Conservation (phyloP, 75 land plant genomes). For the Cunninghamia lanceolata region DNA sequence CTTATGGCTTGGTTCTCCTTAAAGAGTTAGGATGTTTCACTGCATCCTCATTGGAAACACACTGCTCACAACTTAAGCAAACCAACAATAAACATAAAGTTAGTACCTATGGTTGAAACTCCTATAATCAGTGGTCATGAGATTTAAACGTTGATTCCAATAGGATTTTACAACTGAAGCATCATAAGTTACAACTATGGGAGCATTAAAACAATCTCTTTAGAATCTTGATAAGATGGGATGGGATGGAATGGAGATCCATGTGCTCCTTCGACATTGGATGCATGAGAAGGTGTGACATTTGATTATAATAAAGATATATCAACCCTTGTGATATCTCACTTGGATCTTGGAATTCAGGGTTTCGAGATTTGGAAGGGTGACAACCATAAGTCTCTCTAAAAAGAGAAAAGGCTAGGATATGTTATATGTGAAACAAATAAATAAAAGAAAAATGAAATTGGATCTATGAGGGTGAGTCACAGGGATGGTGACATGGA, state of each 20-base stretch:
- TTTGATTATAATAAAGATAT: constrained; percentile 45
- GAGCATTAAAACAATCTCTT: constrained; percentile 76
- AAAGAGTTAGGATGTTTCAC: constrained; percentile 64
- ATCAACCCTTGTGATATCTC: constrained; percentile 62
- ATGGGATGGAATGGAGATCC: constrained; percentile 99
- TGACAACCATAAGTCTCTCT: too few relatives aligned
- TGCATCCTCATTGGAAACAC: constrained; percentile 55
- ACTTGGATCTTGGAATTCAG: too few relatives aligned
- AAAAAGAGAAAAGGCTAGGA: too few relatives aligned
- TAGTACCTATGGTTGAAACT: constrained; percentile 55
- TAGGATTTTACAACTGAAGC: constrained; percentile 66
- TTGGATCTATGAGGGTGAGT: too few relatives aligned
- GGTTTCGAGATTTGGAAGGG: too few relatives aligned
- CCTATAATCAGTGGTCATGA: constrained; percentile 77
- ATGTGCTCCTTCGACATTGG: constrained; percentile 94
- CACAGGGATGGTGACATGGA: too few relatives aligned
- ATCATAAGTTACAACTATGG: constrained; percentile 78
- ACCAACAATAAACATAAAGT: constrained; percentile 44
- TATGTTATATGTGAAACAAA: too few relatives aligned
- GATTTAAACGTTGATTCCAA: constrained; percentile 77
- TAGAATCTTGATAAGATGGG: constrained; percentile 73
- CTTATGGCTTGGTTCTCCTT: too few relatives aligned
- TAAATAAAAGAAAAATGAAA: too few relatives aligned
- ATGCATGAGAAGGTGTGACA: constrained; percentile 98
- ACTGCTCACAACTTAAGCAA: constrained; percentile 64